A percentile compares a stretch with the other conserved stretches of the same genome.
Conservation (phyloP, 23 red algal genomes). For the Gracilaria vermiculophylla region DNA sequence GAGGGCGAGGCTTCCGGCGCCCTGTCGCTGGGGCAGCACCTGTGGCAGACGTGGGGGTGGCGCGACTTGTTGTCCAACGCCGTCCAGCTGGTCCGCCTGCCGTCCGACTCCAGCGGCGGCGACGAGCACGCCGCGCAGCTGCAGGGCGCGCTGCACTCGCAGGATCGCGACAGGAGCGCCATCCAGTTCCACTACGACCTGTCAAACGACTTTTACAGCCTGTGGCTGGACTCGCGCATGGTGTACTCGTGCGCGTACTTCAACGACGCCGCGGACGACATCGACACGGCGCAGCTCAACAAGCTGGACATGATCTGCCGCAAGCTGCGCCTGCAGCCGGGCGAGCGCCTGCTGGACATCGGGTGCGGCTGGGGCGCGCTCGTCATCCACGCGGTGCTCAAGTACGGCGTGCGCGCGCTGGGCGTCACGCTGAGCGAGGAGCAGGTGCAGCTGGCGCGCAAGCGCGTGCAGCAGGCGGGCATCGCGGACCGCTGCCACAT, state of each 20-base stretch:
- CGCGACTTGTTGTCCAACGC: neutral
- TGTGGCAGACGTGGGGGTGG: constrained; percentile 29
- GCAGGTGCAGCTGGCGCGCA: constrained; percentile 64
- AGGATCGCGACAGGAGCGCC: neutral
- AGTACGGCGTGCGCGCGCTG: constrained; percentile 20
- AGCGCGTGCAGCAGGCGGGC: constrained; percentile 43
- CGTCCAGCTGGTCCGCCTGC: neutral
- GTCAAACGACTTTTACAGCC: constrained; percentile 33
- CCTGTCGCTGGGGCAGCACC: constrained; percentile 9
- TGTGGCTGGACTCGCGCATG: constrained; percentile 32
- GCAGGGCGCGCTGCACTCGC: neutral
- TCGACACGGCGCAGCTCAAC: constrained; percentile 73
- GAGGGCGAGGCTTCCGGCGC: constrained; percentile 13
- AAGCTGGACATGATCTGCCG: constrained; percentile 74
- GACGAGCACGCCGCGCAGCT: neutral
- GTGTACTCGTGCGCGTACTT: constrained; percentile 43
- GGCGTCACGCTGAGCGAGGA: constrained; percentile 78
- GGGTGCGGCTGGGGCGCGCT: constrained; percentile 94
- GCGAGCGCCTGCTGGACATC: constrained; percentile 74
- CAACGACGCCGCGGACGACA: neutral
- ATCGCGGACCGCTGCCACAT: constrained; percentile 36
- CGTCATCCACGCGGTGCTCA: constrained; percentile 45
- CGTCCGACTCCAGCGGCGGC: neutral
- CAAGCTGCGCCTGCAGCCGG: constrained; percentile 53
- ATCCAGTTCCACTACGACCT: constrained; percentile 48